These are phyloP conservation scores for Eremochloa ophiuroides DNA, from an alignment of 176 grass and related monocot species.

Conservation along the genomic window DNA sequence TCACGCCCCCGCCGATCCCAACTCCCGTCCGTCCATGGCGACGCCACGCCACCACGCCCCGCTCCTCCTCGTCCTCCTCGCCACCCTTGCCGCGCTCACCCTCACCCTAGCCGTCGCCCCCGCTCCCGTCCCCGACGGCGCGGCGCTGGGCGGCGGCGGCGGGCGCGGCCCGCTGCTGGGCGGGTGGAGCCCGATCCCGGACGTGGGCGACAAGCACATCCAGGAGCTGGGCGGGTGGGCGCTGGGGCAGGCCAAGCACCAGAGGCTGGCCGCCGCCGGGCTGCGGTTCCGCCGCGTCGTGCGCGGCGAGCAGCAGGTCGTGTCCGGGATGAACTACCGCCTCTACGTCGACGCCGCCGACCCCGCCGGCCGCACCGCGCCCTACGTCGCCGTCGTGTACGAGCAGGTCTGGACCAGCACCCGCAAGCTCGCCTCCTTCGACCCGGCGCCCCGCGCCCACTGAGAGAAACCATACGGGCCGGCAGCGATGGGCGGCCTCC, in stretches of 20 bases:
- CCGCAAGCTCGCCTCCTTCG: conserved; percentile 41
- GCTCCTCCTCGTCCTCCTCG: not conserved
- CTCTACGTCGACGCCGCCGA: conserved; percentile 16
- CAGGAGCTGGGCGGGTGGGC: conserved; percentile 43
- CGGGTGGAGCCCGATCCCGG: conserved; percentile 24
- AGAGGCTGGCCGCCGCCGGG: not conserved
- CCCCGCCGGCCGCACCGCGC: not conserved
- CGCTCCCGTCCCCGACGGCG: not conserved
- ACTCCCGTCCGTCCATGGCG: not conserved
- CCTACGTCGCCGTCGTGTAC: conserved; percentile 38
- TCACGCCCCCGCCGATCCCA: not conserved
- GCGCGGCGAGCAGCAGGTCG: conserved; percentile 43
- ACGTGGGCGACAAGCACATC: conserved; percentile 11
- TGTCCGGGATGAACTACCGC: conserved; percentile 47
- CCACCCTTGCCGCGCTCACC: not conserved
- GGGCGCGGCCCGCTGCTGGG: not conserved
- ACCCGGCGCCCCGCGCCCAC: not conserved
- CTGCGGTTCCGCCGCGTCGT: conserved; percentile 27
- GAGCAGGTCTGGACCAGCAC: conserved; percentile 44
- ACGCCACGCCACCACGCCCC: not conserved
- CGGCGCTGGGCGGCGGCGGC: not conserved
- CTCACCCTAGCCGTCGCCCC: not conserved
- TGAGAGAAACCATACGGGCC: not conserved
- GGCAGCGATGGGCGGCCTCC: not conserved
- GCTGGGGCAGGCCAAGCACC: conserved; percentile 10